A percentile compares a stretch with the other conserved stretches of the same genome.
phyloP scores from a whole-genome alignment of 2,329 filamentous ascomycete species.

The Ascochyta lentis region DNA sequence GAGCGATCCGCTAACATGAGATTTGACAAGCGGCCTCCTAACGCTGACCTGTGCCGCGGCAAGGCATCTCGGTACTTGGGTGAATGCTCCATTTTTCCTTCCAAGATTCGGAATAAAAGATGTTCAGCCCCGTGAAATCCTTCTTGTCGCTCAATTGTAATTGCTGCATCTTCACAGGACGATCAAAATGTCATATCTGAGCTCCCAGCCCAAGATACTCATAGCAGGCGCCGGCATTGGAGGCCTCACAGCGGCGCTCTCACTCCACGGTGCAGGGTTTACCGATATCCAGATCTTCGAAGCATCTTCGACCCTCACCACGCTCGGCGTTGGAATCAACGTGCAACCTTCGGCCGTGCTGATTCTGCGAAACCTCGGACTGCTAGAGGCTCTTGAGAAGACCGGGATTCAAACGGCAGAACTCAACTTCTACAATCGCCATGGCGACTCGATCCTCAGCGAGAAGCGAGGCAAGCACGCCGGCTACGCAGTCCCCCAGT shows the following conservation, averaged over 20 bases:
- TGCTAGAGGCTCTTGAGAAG: slow-evolving; percentile 50
- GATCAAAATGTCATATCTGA: slow-evolving; percentile 27
- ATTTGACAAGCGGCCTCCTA: slow-evolving; percentile 5
- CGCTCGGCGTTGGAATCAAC: slow-evolving; percentile 57
- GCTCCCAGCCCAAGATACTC: slow-evolving; percentile 34
- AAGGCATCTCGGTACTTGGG: slow-evolving; percentile 14
- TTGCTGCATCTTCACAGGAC: background rate
- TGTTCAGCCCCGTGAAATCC: background rate
- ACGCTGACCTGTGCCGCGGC: slow-evolving; percentile 6
- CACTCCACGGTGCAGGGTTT: slow-evolving; percentile 72
- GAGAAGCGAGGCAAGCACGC: slow-evolving; percentile 52
- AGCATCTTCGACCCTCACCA: slow-evolving; percentile 50
- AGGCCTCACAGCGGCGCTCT: slow-evolving; percentile 72
- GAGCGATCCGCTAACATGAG: slow-evolving; percentile 10
- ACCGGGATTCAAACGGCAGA: slow-evolving; percentile 53
- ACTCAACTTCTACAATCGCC: slow-evolving; percentile 55
- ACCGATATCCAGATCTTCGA: slow-evolving; percentile 55
- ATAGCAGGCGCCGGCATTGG: slow-evolving; percentile 69
- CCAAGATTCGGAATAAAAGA: background rate
- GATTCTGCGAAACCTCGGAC: slow-evolving; percentile 53
- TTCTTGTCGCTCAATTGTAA: background rate
- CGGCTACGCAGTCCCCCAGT: slow-evolving; percentile 54
- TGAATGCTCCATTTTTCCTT: background rate
- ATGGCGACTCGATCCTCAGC: slow-evolving; percentile 53
- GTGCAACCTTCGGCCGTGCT: slow-evolving; percentile 56